Percentiles rank a stretch among this genome's conserved stretches.
phyloP scores from a whole-genome alignment of 352 stramenopile species.

The Globisporangium perplexum region DNA sequence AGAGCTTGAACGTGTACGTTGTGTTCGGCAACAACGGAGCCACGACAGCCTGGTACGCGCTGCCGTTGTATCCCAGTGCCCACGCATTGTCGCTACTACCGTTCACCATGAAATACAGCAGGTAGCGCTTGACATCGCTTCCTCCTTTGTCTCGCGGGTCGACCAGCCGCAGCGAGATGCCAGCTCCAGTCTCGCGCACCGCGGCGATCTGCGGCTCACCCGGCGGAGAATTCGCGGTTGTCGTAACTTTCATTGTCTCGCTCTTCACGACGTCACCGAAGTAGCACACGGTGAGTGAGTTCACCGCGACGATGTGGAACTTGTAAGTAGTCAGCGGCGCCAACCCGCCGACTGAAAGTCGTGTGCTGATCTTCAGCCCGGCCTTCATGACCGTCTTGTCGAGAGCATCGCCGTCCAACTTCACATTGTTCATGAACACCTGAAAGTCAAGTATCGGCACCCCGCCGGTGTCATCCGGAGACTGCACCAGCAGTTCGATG shows the following conservation, averaged over 20 bases:
- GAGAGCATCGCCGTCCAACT: conserved; percentile 10
- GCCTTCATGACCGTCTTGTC: neutral
- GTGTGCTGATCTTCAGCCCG: conserved; percentile 17
- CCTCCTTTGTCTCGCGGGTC: conserved; percentile 47
- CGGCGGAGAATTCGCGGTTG: conserved; percentile 20
- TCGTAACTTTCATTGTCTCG: conserved; percentile 16
- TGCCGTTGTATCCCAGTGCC: conserved; percentile 26
- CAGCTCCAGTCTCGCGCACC: conserved; percentile 31
- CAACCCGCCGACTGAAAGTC: conserved; percentile 27
- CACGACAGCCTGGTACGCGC: conserved; percentile 22
- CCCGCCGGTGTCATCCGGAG: conserved; percentile 42
- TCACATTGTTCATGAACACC: conserved; percentile 27
- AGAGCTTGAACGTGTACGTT: conserved; percentile 31
- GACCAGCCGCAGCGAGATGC: conserved; percentile 36
- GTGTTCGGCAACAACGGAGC: conserved; percentile 22
- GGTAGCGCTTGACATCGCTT: conserved; percentile 26
- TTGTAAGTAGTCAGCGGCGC: conserved; percentile 22
- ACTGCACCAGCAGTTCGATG: conserved; percentile 21
- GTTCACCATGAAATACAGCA: conserved; percentile 32
- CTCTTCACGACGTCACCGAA: conserved; percentile 25
- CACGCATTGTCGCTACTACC: conserved; percentile 15
- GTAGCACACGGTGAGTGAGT: conserved; percentile 38
- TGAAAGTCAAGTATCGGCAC: conserved; percentile 38
- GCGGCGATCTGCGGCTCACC: conserved; percentile 19
- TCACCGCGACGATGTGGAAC: conserved; percentile 28